A percentile compares a stretch with the other conserved stretches of the same genome.
Conservation (phyloP, 1,284 basidiomycete genomes). For the Fomitopsis pinicola region DNA sequence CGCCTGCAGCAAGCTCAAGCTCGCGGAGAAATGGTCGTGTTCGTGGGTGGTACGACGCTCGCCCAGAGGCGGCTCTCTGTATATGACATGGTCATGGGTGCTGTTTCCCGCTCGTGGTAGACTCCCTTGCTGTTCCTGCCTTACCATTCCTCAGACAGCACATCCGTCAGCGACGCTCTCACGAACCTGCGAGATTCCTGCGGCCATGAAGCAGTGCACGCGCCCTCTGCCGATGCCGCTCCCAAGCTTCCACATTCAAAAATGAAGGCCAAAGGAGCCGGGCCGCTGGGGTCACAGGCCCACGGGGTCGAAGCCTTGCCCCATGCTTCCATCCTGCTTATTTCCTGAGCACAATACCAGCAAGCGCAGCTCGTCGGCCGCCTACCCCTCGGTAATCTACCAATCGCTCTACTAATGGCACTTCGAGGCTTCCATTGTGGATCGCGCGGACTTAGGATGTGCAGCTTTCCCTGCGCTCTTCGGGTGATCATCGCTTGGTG, state of each 20-base stretch:
- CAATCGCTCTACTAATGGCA: background rate
- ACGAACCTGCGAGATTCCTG: constrained; percentile 1
- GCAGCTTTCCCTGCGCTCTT: background rate
- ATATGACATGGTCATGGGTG: background rate
- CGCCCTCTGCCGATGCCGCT: background rate
- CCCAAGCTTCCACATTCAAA: background rate
- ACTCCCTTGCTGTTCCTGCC: background rate
- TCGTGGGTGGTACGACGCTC: background rate
- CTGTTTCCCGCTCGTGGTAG: background rate
- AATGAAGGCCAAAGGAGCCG: background rate
- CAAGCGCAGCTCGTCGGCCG: background rate
- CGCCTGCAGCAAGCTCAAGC: background rate
- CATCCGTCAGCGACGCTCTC: background rate
- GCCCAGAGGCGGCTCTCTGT: background rate
- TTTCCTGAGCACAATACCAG: background rate
- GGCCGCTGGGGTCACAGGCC: constrained; percentile 1
- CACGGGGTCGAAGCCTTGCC: background rate
- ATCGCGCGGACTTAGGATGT: background rate
- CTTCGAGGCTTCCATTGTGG: background rate
- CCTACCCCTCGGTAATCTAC: background rate
- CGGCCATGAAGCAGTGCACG: background rate
- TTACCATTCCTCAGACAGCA: background rate
- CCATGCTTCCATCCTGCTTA: background rate
- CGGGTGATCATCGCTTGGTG: background rate
- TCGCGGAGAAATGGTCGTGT: background rate